Conservation (phyloP, 345 rosid species). For the Salix caprea region DNA sequence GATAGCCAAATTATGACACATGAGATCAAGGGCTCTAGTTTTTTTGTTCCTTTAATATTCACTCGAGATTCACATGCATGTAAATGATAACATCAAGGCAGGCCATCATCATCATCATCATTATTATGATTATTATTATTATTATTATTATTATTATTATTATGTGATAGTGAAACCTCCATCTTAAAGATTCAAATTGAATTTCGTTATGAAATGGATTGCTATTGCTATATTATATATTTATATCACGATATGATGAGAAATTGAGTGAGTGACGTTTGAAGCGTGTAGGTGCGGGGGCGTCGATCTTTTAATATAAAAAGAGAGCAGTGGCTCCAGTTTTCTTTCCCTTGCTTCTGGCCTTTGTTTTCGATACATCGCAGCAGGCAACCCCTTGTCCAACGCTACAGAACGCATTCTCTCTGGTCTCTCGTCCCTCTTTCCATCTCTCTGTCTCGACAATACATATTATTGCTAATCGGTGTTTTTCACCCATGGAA, state of each 20-base stretch:
- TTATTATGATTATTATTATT: too few species aligned
- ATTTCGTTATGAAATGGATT: background rate
- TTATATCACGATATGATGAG: constrained; percentile 8
- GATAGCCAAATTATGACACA: too few species aligned
- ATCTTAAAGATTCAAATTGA: background rate
- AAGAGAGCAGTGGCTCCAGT: constrained; percentile 15
- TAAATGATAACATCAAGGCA: background rate
- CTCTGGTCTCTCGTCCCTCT: background rate
- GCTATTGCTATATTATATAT: background rate
- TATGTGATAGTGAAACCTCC: background rate
- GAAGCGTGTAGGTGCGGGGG: constrained; percentile 21
- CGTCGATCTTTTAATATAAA: constrained; percentile 25
- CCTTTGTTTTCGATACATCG: constrained; percentile 18
- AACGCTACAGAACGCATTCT: constrained; percentile 16
- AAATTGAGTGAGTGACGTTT: constrained; percentile 7
- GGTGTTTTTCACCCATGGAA: constrained; percentile 39
- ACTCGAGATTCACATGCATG: background rate
- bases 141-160: background rate
- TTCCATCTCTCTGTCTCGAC: background rate
- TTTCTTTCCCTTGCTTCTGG: constrained; percentile 30
- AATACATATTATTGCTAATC: background rate
- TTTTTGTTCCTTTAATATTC: background rate
- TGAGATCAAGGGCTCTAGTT: too few species aligned
- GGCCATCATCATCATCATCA: too few species aligned
- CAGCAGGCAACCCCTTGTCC: background rate